These are phyloP conservation scores for Vitis amurensis DNA, from an alignment of 164 flowering plant species.

Conservation along the genomic window DNA sequence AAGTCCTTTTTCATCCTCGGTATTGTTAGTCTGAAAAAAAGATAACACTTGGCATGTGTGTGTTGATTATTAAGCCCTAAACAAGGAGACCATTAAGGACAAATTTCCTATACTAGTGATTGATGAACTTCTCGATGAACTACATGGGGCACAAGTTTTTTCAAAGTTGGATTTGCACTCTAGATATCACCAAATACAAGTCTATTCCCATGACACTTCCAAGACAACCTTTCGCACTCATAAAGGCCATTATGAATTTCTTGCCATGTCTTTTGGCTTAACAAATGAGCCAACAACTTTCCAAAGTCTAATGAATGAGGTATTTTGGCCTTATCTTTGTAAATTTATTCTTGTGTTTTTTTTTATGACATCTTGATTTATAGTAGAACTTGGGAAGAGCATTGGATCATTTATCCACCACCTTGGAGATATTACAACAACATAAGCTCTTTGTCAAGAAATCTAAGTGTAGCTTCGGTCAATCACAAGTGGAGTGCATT, in stretches of 20 bases:
- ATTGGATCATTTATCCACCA: background rate
- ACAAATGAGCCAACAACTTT: no score
- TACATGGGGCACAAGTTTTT: constrained; percentile 4
- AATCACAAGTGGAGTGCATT: background rate
- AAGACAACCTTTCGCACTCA: constrained; percentile 12
- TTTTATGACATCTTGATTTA: constrained; percentile 12
- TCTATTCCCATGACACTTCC: background rate
- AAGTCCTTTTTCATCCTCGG: background rate
- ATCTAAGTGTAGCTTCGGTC: background rate
- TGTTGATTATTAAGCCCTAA: background rate
- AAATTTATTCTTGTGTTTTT: background rate
- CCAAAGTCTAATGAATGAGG: no score
- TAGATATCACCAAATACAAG: constrained; percentile 4
- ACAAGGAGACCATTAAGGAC: background rate
- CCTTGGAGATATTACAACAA: background rate
- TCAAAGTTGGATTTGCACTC: constrained; percentile 3
- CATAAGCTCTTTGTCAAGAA: background rate
- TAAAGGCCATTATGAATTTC: constrained; percentile 3
- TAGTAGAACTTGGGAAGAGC: background rate
- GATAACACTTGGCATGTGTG: background rate
- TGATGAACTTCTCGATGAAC: constrained; percentile 11
- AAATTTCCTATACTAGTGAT: constrained; percentile 6
- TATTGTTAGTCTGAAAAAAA: background rate
- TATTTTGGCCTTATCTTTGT: no score
- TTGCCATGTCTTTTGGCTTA: constrained; percentile 12